A percentile compares a stretch with the other conserved stretches of the same genome.
These are phyloP conservation scores for Carallia brachiata DNA, from an alignment of 345 rosid species.

Conservation along the genomic window DNA sequence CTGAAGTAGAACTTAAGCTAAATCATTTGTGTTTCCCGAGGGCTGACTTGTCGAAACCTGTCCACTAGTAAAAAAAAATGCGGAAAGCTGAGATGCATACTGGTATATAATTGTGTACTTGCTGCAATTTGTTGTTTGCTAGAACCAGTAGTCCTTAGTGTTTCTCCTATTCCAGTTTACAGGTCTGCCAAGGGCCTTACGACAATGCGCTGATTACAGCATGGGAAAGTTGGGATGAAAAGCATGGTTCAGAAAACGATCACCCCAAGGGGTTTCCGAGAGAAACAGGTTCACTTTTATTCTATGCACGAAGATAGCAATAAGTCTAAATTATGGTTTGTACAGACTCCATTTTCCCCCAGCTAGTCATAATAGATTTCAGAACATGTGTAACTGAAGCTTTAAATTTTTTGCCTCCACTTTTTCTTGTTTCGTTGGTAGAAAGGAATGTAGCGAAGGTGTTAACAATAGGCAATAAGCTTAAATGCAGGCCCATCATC, in stretches of 20 bases:
- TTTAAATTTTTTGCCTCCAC: neutral
- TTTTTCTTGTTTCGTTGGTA: neutral
- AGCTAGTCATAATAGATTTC: neutral
- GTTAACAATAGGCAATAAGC: neutral
- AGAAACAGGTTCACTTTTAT: constrained; percentile 51
- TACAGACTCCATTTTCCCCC: neutral
- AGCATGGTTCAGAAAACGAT: constrained; percentile 82
- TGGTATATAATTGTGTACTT: neutral
- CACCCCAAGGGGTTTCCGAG: constrained; percentile 79
- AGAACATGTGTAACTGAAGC: too few relatives aligned
- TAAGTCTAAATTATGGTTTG: neutral
- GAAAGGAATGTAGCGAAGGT: neutral
- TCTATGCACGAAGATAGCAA: neutral
- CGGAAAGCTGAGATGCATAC: constrained; percentile 3
- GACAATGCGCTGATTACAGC: constrained; percentile 62
- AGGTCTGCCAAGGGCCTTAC: constrained; percentile 85
- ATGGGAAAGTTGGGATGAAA: constrained; percentile 96
- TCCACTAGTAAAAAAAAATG: too few relatives aligned
- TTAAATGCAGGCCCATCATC: neutral
- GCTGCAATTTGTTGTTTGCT: neutral
- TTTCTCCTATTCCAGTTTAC: constrained; percentile 46
- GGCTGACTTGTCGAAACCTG: neutral
- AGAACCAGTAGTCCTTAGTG: neutral
- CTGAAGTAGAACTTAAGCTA: constrained; percentile 3
- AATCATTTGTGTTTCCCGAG: constrained; percentile 2